Evolutionary conservation across 2,329 filamentous ascomycete genomes (phyloP).

Genomic region (Curvularia hawaiiensis): DNA sequence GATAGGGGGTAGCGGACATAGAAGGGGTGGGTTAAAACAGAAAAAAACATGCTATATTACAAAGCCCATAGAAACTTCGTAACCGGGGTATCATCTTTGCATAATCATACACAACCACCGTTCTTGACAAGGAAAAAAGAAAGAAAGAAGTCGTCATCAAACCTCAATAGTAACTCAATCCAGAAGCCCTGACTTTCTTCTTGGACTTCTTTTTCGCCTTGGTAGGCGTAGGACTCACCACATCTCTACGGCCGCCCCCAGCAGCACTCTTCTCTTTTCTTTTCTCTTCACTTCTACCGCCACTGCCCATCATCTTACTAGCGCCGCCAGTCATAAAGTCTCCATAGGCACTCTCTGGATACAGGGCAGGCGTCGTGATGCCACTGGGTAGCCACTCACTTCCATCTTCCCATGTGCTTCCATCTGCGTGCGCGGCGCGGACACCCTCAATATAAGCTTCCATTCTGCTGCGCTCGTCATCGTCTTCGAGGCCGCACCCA

Average conservation of each 20-base stretch:
- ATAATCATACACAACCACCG: neutral
- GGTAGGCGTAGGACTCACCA: conserved; percentile 25
- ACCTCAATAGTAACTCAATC: conserved; percentile 37
- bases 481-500: conserved; percentile 36
- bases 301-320: conserved; percentile 20
- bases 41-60: neutral
- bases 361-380: conserved; percentile 24
- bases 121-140: neutral
- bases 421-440: conserved; percentile 32
- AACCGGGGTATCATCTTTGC: neutral
- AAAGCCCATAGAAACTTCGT: neutral
- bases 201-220: conserved; percentile 32
- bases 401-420: conserved; percentile 35
- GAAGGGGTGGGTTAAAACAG: neutral
- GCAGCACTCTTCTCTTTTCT: conserved; percentile 23
- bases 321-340: conserved; percentile 26
- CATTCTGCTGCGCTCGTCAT: conserved; percentile 33
- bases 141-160: neutral
- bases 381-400: conserved; percentile 33
- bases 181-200: conserved; percentile 34
- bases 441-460: conserved; percentile 39
- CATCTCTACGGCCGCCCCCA: conserved; percentile 1
- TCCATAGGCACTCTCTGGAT: conserved; percentile 21
- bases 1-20: neutral
- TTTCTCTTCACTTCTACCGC: conserved; percentile 12